Base-by-base conservation (phyloP, 352 stramenopile species). In the Plasmopara viticola region DNA sequence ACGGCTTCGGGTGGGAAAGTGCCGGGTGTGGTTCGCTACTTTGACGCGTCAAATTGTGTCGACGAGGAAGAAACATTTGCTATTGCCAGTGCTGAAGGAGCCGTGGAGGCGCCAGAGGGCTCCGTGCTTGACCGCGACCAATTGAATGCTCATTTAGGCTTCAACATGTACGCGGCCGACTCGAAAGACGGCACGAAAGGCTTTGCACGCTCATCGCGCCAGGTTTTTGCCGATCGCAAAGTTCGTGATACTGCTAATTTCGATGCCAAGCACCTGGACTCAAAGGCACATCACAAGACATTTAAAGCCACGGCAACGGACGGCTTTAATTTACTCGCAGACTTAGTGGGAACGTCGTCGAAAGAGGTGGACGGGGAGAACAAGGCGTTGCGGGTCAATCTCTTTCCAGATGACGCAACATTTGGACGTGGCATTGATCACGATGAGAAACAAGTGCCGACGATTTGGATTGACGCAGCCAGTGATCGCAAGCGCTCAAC, bases 121-220 rank as follows among this genome's bases (percentile, higher is more conserved):
- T 71, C 64, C 5, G 66, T 89, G 37, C 60, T 87, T n/a, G 65
- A 87, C 14, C 73, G 77, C 4, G 69, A 82, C 31, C 75, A 84
- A 43, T 63, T 73, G 12, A 76, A 80, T 29, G 60, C 71, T 9
- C 72, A 85, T 13, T 53, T 87, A 9, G 83, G 83, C 42, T 71
- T 78, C 58, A 94, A 94, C 64, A 90, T 94, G 80, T 93, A 90
- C 66, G 78, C 86, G 46, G 75, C 79, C 17, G 81, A 90, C 54
- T 71, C 74, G 30, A 87, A 86, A 42, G 69, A 70, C 28, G 62
- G 55, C 34, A 56, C 35, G 6, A 58, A 58, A 29, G 58, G 55
- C 2, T 68, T 77, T 49, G 62, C 59, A 5, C 56, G 57, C 9
- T 79, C 74, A 3, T 72, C 73, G 0, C 78, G 76, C 28, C 74